phyloP scores from a whole-genome alignment of 1,284 basidiomycete species.

The Leccinum insolens region DNA sequence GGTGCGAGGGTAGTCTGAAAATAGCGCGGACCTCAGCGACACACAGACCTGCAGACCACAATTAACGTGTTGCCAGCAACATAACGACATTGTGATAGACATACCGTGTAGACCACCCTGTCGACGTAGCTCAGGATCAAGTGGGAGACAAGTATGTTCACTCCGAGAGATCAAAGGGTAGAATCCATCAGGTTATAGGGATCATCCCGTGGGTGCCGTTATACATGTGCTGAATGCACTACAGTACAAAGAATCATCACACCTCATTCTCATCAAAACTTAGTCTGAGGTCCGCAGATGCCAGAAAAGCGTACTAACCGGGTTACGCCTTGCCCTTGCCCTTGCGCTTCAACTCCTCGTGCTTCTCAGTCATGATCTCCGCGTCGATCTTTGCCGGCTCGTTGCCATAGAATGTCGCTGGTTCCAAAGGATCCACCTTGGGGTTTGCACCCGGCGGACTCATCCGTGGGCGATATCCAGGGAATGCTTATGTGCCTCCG shows the following conservation, averaged over 20 bases:
- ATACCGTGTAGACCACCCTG: too few species aligned
- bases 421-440: conserved; percentile 44
- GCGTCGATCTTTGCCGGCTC: conserved; percentile 66
- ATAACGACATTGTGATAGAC: too few species aligned
- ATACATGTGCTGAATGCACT: neutral
- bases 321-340: conserved; percentile 34
- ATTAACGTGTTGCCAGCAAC: too few species aligned
- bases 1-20: too few species aligned
- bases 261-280: neutral
- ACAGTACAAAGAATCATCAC: conserved; percentile 6
- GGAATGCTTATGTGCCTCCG: conserved; percentile 38
- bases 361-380: conserved; percentile 55
- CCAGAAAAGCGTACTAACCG: neutral
- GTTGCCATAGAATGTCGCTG: conserved; percentile 55
- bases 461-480: conserved; percentile 22
- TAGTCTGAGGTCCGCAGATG: neutral
- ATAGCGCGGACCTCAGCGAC: too few species aligned
- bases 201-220: neutral
- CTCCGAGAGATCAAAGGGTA: too few species aligned
- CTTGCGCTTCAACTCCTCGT: conserved; percentile 50
- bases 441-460: conserved; percentile 23
- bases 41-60: too few species aligned
- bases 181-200: neutral
- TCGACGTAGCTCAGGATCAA: too few species aligned
- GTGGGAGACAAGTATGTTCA: too few species aligned